A percentile compares a stretch with the other conserved stretches of the same genome.
Evolutionary conservation across 2,329 filamentous ascomycete genomes (phyloP).

Genomic region (Lachnellula arida): DNA sequence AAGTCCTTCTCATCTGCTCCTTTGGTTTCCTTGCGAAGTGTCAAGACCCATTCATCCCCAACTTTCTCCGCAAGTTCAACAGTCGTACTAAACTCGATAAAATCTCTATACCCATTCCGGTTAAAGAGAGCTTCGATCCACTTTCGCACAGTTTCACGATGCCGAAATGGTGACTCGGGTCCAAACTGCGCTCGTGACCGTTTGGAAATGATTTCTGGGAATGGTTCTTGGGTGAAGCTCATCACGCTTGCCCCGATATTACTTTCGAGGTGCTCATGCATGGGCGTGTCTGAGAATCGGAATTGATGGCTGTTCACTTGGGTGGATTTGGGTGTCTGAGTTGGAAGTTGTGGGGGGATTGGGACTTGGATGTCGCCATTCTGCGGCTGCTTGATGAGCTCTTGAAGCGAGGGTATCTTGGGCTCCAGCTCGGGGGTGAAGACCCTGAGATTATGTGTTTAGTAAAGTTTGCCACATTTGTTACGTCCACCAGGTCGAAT

Average conservation of each 20-base stretch:
- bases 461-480: background rate
- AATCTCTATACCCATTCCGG: conserved; percentile 45
- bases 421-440: conserved; percentile 1
- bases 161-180: conserved; percentile 53
- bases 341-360: background rate
- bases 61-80: conserved; percentile 53
- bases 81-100: conserved; percentile 51
- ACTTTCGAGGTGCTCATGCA: conserved; percentile 57
- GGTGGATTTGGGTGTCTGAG: background rate
- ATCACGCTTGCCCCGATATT: conserved; percentile 55
- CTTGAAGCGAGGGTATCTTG: background rate
- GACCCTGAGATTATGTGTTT: background rate
- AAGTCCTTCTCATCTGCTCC: conserved; percentile 40
- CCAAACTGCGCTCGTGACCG: conserved; percentile 45
- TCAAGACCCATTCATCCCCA: conserved; percentile 44
- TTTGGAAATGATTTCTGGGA: conserved; percentile 39
- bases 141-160: conserved; percentile 49
- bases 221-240: conserved; percentile 52
- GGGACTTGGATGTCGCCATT: background rate
- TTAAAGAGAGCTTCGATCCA: conserved; percentile 50
- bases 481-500: too few relatives aligned
- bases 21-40: conserved; percentile 37
- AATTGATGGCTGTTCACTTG: background rate
- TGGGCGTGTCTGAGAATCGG: conserved; percentile 10
- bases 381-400: background rate